Conservation (phyloP, 208 protist species). For the Wallacemonas collosoma region DNA sequence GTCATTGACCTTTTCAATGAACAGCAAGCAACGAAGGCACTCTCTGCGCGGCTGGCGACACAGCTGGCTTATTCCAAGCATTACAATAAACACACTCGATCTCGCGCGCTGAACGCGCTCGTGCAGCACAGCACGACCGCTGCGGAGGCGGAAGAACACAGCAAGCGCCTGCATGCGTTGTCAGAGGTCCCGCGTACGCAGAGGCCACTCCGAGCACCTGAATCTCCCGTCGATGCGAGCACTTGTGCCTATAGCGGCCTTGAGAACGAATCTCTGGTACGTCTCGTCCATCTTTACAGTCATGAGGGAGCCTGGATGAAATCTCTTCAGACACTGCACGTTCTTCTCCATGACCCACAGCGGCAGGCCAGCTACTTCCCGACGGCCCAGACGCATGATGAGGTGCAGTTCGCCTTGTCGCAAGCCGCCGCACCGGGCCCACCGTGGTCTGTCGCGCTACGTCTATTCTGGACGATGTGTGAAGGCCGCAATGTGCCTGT, state of each 20-base stretch:
- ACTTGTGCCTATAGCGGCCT: conserved; percentile 16
- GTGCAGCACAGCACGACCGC: conserved; percentile 37
- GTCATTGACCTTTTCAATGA: conserved; percentile 6
- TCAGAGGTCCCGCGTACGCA: not conserved
- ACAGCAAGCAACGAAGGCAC: not conserved
- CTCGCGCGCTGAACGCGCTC: conserved; percentile 49
- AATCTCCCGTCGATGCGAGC: not conserved
- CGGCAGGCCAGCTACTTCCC: conserved; percentile 49
- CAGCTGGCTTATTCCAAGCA: conserved; percentile 36
- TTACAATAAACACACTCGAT: conserved; percentile 50
- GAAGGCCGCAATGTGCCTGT: conserved; percentile 51
- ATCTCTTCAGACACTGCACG: conserved; percentile 48
- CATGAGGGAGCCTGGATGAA: conserved; percentile 58
- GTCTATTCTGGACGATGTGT: conserved; percentile 66
- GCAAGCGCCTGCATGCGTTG: not conserved
- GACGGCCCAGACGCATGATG: conserved; percentile 73
- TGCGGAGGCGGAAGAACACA: conserved; percentile 24
- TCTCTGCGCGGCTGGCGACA: not conserved
- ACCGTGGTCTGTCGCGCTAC: conserved; percentile 60
- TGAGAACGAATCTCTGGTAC: conserved; percentile 66
- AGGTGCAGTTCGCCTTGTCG: conserved; percentile 80
- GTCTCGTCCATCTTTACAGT: conserved; percentile 51
- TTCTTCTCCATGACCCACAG: conserved; percentile 45
- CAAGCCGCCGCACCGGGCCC: conserved; percentile 49
- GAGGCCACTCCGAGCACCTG: not conserved